Evolutionary conservation across 2,329 filamentous ascomycete genomes (phyloP).

Genomic region (Nothopassalora personata): DNA sequence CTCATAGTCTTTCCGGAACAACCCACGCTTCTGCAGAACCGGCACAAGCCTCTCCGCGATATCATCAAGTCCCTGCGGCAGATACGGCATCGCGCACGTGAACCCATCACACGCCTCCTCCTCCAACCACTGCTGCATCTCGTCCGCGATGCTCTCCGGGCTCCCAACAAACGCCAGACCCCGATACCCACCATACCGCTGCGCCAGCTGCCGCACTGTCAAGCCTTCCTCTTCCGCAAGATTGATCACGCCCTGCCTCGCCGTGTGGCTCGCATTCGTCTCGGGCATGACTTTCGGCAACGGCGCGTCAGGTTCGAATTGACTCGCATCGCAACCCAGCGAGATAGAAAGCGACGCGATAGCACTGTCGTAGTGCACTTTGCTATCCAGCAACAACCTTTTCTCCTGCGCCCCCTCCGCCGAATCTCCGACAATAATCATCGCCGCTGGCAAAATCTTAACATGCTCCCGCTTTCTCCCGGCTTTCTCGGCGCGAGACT

Average conservation of each 20-base stretch:
- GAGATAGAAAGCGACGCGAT: conserved; percentile 22
- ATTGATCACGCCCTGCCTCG: conserved; percentile 15
- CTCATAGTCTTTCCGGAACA: conserved; percentile 23
- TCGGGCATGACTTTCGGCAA: conserved; percentile 22
- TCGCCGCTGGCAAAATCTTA: conserved; percentile 25
- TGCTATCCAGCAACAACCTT: conserved; percentile 22
- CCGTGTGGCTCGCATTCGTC: conserved; percentile 23
- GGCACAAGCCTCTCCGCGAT: conserved; percentile 21
- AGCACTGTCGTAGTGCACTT: conserved; percentile 23
- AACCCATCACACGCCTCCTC: conserved; percentile 24
- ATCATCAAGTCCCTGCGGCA: conserved; percentile 25
- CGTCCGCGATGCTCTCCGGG: conserved; percentile 20
- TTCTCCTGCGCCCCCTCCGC: conserved; percentile 22
- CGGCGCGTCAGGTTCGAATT: conserved; percentile 20
- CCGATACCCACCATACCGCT: conserved; percentile 21
- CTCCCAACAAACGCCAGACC: conserved; percentile 23
- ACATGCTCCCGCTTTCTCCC: conserved; percentile 21
- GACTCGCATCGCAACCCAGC: conserved; percentile 21
- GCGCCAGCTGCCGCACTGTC: conserved; percentile 23
- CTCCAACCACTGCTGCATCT: conserved; percentile 21
- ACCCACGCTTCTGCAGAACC: conserved; percentile 20
- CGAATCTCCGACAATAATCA: conserved; percentile 25
- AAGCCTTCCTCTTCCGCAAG: conserved; percentile 21
- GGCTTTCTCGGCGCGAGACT: conserved; percentile 15
- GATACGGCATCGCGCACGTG: conserved; percentile 22